These are phyloP conservation scores for Calonectria leucothoes DNA, from an alignment of 2,329 filamentous ascomycete genomes.

Conservation along the genomic window DNA sequence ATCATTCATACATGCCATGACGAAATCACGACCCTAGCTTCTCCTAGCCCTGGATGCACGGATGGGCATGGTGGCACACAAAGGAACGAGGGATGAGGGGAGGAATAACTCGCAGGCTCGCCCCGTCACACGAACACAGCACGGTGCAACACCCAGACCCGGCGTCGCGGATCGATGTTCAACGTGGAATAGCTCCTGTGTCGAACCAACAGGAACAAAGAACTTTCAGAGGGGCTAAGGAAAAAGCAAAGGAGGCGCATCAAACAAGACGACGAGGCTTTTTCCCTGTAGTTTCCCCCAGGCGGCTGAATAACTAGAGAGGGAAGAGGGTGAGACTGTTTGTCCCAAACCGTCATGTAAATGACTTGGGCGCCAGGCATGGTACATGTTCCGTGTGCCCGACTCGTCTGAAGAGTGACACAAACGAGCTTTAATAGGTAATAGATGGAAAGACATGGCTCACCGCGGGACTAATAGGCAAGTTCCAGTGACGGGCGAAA, in stretches of 20 bases:
- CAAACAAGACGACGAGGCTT: not conserved
- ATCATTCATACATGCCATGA: not conserved
- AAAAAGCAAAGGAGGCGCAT: slow-evolving; percentile 1
- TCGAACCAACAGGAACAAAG: not conserved
- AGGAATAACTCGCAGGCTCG: slow-evolving; percentile 26
- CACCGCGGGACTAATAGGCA: slow-evolving; percentile 7
- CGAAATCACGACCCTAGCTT: not conserved
- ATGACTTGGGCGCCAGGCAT: slow-evolving; percentile 3
- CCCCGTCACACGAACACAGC: slow-evolving; percentile 35
- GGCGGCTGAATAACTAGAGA: not conserved
- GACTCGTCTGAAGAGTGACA: slow-evolving; percentile 15
- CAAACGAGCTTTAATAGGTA: slow-evolving; percentile 6
- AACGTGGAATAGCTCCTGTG: slow-evolving; percentile 14
- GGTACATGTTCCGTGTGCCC: slow-evolving; percentile 10
- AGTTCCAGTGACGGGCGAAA: slow-evolving; percentile 13
- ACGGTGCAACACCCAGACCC: slow-evolving; percentile 43
- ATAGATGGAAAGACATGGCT: slow-evolving; percentile 12
- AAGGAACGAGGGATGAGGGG: slow-evolving; percentile 24
- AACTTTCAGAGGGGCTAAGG: not conserved
- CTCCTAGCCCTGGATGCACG: slow-evolving; percentile 34
- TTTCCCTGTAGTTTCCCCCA: not conserved
- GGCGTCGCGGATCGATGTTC: slow-evolving; percentile 36
- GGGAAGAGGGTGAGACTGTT: slow-evolving; percentile 7
- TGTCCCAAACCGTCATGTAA: slow-evolving; percentile 4
- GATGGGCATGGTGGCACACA: slow-evolving; percentile 33